A percentile compares a stretch with the other conserved stretches of the same genome.
phyloP scores from a whole-genome alignment of 2,329 filamentous ascomycete species.

The Bipolaris zeicola region DNA sequence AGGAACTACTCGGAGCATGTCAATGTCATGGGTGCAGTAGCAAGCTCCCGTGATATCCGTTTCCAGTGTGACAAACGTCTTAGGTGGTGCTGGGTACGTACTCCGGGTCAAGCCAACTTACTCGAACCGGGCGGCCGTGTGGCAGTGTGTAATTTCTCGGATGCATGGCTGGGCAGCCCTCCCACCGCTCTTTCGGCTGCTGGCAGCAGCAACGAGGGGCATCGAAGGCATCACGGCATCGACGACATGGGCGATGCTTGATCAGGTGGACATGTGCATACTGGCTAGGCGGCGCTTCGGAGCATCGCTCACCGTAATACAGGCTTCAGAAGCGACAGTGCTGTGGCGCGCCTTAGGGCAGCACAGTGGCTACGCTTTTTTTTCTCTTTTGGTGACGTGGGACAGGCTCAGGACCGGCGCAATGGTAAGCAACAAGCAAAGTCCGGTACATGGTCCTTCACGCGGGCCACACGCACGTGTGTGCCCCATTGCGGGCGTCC shows the following conservation, averaged over 20 bases:
- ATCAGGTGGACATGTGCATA: slow-evolving; percentile 34
- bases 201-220: slow-evolving; percentile 12
- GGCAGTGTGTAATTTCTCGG: slow-evolving; percentile 5
- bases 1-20: not conserved
- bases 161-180: slow-evolving; percentile 10
- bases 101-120: slow-evolving; percentile 8
- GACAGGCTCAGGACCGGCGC: slow-evolving; percentile 16
- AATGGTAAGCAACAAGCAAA: slow-evolving; percentile 27
- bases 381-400: slow-evolving; percentile 13
- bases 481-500: slow-evolving; percentile 19
- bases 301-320: slow-evolving; percentile 25
- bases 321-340: slow-evolving; percentile 4
- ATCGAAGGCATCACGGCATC: not conserved
- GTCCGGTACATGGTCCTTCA: slow-evolving; percentile 12
- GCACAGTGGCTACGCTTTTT: slow-evolving; percentile 10
- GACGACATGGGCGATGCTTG: slow-evolving; percentile 2
- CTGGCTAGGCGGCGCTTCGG: slow-evolving; percentile 17
- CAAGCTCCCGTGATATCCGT: slow-evolving; percentile 5
- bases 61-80: not conserved
- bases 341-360: slow-evolving; percentile 12
- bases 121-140: slow-evolving; percentile 4
- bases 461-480: slow-evolving; percentile 17
- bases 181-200: slow-evolving; percentile 32
- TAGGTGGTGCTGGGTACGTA: slow-evolving; percentile 1
- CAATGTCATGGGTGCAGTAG: not conserved